phyloP scores from a whole-genome alignment of 768 basidiomycete species.

The Strobilomyces echinocephalus region DNA sequence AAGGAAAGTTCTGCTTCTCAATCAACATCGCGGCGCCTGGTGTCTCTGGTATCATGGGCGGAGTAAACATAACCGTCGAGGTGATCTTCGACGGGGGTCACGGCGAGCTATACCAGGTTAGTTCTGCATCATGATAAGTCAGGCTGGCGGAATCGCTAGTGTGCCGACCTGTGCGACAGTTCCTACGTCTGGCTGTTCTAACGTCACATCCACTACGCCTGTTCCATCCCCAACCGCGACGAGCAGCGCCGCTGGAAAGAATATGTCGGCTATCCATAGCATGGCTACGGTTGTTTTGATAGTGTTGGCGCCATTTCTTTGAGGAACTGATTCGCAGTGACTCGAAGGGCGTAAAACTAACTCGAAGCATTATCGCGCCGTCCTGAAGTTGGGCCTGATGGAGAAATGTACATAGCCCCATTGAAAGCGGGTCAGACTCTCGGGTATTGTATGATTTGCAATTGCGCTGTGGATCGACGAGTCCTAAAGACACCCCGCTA shows the following conservation, averaged over 20 bases:
- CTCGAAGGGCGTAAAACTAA: not conserved
- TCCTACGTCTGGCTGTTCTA: conserved; percentile 33
- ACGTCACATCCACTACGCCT: conserved; percentile 22
- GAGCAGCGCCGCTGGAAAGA: conserved; percentile 16
- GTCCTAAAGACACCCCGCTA: no score
- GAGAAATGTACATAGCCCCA: not conserved
- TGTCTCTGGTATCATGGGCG: conserved; percentile 50
- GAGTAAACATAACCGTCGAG: conserved; percentile 72
- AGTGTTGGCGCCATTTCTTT: conserved; percentile 10
- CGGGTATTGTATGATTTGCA: no score
- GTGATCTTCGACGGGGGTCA: conserved; percentile 68
- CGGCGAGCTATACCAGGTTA: conserved; percentile 63
- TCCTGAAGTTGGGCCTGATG: not conserved
- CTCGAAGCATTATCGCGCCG: not conserved
- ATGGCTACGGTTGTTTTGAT: conserved; percentile 9
- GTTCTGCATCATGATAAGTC: not conserved
- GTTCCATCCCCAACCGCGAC: conserved; percentile 16
- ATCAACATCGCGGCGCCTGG: conserved; percentile 52
- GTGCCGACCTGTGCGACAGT: conserved; percentile 65
- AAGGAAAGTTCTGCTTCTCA: conserved; percentile 64
- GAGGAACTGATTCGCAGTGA: not conserved
- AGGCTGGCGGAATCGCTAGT: conserved; percentile 39
- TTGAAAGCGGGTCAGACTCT: no score
- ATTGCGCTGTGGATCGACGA: no score
- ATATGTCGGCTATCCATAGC: conserved; percentile 4